These are phyloP conservation scores for Hebeloma cylindrosporum DNA, from an alignment of 768 basidiomycete genomes.

Conservation along the genomic window DNA sequence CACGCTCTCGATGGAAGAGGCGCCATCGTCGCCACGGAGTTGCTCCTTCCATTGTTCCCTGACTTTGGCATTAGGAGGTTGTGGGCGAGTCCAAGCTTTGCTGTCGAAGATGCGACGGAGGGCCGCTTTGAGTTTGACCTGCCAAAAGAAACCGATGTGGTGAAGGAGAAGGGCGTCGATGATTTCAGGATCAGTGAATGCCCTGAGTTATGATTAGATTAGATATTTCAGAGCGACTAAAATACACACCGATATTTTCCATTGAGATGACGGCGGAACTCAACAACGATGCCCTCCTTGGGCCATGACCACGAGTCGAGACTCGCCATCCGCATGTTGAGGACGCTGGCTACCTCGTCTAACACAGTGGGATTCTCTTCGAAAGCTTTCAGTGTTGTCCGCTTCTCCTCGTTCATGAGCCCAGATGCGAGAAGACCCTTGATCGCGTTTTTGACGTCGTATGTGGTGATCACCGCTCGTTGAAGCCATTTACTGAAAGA, in stretches of 20 bases:
- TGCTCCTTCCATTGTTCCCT: slow-evolving; percentile 21
- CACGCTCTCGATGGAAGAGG: slow-evolving; percentile 24
- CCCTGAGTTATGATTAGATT: slow-evolving; percentile 23
- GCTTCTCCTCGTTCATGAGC: slow-evolving; percentile 39
- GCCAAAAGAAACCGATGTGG: slow-evolving; percentile 43
- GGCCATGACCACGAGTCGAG: slow-evolving; percentile 47
- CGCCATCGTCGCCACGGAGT: slow-evolving; percentile 13
- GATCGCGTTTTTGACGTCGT: slow-evolving; percentile 32
- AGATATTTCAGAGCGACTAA: neutral
- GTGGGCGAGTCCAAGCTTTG: slow-evolving; percentile 2
- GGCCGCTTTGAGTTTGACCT: slow-evolving; percentile 32
- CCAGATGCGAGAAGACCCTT: slow-evolving; percentile 34
- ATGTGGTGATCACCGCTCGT: slow-evolving; percentile 22
- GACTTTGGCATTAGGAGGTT: no score
- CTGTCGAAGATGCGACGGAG: slow-evolving; percentile 16
- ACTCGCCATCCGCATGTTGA: slow-evolving; percentile 44
- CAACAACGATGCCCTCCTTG: slow-evolving; percentile 36
- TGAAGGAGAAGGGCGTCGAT: slow-evolving; percentile 44
- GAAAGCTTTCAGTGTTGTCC: slow-evolving; percentile 41
- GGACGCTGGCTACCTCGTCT: slow-evolving; percentile 41
- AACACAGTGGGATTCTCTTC: slow-evolving; percentile 35
- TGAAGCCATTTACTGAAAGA: slow-evolving; percentile 26
- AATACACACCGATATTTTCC: slow-evolving; percentile 41
- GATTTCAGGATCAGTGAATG: slow-evolving; percentile 46
- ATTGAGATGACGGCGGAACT: slow-evolving; percentile 45